These are phyloP conservation scores for Citrus trifoliata DNA, from an alignment of 345 rosid genomes.

Conservation along the genomic window DNA sequence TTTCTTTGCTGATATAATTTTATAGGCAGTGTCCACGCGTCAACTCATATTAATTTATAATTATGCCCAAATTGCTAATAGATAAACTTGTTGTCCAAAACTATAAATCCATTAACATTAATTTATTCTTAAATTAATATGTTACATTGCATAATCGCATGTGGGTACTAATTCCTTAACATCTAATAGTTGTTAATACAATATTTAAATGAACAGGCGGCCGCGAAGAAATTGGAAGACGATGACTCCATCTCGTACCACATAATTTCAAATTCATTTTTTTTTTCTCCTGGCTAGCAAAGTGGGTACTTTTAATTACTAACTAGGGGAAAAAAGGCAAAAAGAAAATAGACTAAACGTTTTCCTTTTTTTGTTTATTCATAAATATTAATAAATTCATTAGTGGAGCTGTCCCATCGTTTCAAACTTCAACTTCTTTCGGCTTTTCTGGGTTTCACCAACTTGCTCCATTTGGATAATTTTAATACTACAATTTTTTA, in stretches of 20 bases:
- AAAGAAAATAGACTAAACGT: neutral
- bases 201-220: neutral
- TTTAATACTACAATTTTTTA: neutral
- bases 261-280: neutral
- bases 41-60: neutral
- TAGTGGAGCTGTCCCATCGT: neutral
- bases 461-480: neutral
- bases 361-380: neutral
- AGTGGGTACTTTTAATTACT: neutral
- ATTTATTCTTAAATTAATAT: neutral
- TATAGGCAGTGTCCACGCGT: no score
- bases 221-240: slow-evolving; percentile 9
- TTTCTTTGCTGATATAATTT: no score
- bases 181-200: neutral
- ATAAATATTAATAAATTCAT: neutral
- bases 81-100: neutral
- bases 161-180: neutral
- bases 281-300: neutral
- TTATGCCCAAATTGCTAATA: neutral
- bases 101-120: neutral
- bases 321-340: neutral
- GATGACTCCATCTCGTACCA: neutral
- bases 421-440: no score
- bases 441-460: neutral
- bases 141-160: neutral